A percentile compares a stretch with the other conserved stretches of the same genome.
phyloP scores from a whole-genome alignment of 1,139 yeast genomes.

The Neolecta irregularis region DNA sequence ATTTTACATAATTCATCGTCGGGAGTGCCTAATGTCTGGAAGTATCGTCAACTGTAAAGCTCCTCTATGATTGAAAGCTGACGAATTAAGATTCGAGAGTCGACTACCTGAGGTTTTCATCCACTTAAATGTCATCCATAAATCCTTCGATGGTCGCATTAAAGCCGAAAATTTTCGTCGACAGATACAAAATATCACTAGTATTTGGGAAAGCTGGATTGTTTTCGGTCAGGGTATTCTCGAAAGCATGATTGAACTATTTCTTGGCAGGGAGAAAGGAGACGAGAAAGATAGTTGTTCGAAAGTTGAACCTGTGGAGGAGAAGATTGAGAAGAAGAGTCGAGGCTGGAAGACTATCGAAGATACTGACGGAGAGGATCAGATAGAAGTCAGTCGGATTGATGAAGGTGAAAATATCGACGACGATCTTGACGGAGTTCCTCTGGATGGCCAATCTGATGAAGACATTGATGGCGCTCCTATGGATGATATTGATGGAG shows the following conservation, averaged over 20 bases:
- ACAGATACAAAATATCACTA: constrained; percentile 12
- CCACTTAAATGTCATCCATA: constrained; percentile 10
- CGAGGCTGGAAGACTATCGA: constrained; percentile 1
- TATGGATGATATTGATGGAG: constrained; percentile 1
- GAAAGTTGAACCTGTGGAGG: constrained; percentile 5
- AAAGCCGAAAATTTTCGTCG: constrained; percentile 16
- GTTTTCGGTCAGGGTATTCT: constrained; percentile 9
- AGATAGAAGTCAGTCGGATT: neutral
- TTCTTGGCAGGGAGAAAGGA: neutral
- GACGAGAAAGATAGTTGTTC: neutral
- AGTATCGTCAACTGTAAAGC: constrained; percentile 13
- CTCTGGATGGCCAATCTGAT: constrained; percentile 2
- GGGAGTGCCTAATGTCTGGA: constrained; percentile 17
- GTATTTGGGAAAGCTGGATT: constrained; percentile 14
- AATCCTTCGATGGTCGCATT: constrained; percentile 15
- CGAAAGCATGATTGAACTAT: constrained; percentile 2
- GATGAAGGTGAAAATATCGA: neutral
- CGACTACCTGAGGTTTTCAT: constrained; percentile 12
- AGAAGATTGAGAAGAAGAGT: neutral
- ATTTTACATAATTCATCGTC: constrained; percentile 19
- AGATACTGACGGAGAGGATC: neutral
- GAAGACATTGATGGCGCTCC: constrained; percentile 3
- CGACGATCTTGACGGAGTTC: neutral
- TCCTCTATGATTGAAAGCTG: neutral
- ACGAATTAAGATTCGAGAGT: constrained; percentile 10